Evolutionary conservation across 2,329 filamentous ascomycete genomes (phyloP), one percentile per base, ranked within the genome.

Genomic region (Sporothrix dimorphospora): DNA sequence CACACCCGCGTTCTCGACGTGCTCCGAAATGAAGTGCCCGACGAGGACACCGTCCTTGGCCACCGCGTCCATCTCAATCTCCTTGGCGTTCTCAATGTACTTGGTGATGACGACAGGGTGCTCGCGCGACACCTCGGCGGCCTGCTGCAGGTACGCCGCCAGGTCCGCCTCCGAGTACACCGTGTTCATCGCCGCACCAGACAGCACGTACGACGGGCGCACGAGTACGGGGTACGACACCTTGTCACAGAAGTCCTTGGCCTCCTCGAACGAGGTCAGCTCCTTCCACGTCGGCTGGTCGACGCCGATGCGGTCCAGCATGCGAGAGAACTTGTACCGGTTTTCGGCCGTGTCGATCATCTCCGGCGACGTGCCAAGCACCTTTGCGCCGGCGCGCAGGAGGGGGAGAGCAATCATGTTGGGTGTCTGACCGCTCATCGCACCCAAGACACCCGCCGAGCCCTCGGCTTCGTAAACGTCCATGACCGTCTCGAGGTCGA

Each of bases 341-440:
- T 99, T 98, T 85, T 99, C 96, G 1, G 96, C 96, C 47, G 89
- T 94, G 81, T 99, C 96, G 79, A 99, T 98, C 95, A 98, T 98
- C 82, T 99, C 96, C 11, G 96, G 96, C 0, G 95, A 98, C 1
- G 96, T 99, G 77, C 96, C 96, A 4, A 98, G 86, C 47, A 98
- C 91, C 84, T 95, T 97, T 79, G 97, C 93, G 74, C 97, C 96
- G 67, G 94, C 88, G 75, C 95, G 92, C 81, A 94, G 91, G 24
- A 99, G 88, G 3, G 94, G 92, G 68, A 98, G 86, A 1, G 96
- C 94, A 78, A 99, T 98, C 85, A 98, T 98, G 87, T 98, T 98
- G 2, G 96, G 95, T 0, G 94, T 97, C 81, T 99, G 96, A 9
- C 96, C 96, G 83, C 96, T 95, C 93, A 98, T 97, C 69, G 94